Conservation (phyloP, 306 rosid genomes). For the Gleditsia sinensis region DNA sequence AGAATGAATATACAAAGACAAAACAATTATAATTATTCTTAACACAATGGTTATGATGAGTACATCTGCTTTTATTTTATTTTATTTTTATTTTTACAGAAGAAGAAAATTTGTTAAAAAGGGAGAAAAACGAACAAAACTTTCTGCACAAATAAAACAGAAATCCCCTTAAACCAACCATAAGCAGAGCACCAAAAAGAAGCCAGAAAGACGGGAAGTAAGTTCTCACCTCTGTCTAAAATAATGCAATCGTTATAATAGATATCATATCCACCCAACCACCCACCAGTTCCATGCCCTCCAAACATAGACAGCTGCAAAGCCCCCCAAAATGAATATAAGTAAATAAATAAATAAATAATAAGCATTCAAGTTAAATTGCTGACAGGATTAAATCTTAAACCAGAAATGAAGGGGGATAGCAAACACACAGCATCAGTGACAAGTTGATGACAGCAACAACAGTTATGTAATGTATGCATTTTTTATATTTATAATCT, state of each 20-base stretch:
- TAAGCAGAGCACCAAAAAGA: neutral
- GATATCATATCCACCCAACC: conserved; percentile 98
- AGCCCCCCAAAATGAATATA: conserved; percentile 30
- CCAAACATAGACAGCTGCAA: conserved; percentile 91
- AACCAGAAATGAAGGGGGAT: neutral
- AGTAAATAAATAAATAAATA: conserved; percentile 39
- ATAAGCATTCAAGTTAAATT: conserved; percentile 10
- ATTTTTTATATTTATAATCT: neutral
- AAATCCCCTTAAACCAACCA: neutral
- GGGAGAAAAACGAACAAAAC: neutral
- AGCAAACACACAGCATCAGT: conserved; percentile 5
- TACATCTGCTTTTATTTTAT: neutral
- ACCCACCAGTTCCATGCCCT: conserved; percentile 99
- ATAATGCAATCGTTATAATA: conserved; percentile 82
- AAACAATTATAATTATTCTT: conserved; percentile 1
- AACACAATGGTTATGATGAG: conserved; percentile 8
- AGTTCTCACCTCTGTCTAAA: conserved; percentile 85
- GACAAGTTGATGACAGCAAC: conserved; percentile 15
- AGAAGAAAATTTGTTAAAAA: no score
- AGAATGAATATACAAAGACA: no score
- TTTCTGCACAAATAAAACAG: neutral
- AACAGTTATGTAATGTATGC: neutral
- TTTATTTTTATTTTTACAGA: neutral
- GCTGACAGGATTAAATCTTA: neutral
- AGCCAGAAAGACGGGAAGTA: conserved; percentile 28